Percentiles rank a stretch among this genome's conserved stretches.
Evolutionary conservation across 2,329 filamentous ascomycete genomes (phyloP).

Genomic region (Talaromyces atroroseus): DNA sequence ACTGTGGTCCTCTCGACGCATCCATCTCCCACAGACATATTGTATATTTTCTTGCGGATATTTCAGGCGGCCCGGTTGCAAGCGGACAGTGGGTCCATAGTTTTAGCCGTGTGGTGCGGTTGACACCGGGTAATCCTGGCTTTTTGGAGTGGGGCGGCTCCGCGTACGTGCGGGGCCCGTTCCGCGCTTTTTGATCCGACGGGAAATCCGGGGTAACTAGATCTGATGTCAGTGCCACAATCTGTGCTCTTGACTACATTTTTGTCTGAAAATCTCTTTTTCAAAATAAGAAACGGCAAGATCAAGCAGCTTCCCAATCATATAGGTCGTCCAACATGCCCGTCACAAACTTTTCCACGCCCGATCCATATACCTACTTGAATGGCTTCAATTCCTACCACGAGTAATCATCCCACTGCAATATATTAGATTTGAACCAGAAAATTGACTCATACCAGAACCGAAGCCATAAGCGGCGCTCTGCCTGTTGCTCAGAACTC

Average conservation of each 20-base stretch:
- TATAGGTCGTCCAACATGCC: conserved; percentile 47
- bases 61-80: conserved; percentile 1
- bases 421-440: not conserved
- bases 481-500: conserved; percentile 73
- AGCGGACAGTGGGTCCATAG: not conserved
- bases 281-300: not conserved
- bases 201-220: not conserved
- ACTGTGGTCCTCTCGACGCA: not conserved
- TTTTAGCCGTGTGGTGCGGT: not conserved
- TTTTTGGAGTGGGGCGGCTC: not conserved
- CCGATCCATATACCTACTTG: conserved; percentile 69
- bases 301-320: not conserved
- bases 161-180: not conserved
- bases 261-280: not conserved
- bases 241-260: not conserved
- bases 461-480: conserved; percentile 69
- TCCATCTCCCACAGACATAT: not conserved
- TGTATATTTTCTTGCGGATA: conserved; percentile 1
- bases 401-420: conserved; percentile 53
- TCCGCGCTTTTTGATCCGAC: not conserved
- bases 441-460: conserved; percentile 44
- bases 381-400: conserved; percentile 73
- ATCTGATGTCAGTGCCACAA: not conserved
- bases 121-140: not conserved
- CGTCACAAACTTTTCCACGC: conserved; percentile 56